phyloP scores from a whole-genome alignment of 148 eudicot genomes.

The Rhododendron ovatum region DNA sequence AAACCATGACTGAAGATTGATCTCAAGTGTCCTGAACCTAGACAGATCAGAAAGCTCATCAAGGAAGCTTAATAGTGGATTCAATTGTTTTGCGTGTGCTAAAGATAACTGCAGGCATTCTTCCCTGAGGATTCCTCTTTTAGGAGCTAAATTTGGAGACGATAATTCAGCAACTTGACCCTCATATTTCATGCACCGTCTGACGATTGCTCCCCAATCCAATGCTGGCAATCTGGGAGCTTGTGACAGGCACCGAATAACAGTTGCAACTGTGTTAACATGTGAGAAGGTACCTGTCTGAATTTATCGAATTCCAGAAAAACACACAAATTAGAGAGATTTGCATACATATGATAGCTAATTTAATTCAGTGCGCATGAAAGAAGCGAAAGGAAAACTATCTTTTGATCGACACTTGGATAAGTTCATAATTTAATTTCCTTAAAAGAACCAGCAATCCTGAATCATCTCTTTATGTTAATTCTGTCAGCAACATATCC shows the following conservation, averaged over 20 bases:
- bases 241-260: slow-evolving; percentile 69
- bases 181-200: slow-evolving; percentile 81
- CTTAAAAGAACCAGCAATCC: background rate
- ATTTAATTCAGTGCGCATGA: background rate
- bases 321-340: background rate
- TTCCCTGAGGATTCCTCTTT: slow-evolving; percentile 54
- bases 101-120: slow-evolving; percentile 67
- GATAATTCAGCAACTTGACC: slow-evolving; percentile 31
- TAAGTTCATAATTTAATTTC: background rate
- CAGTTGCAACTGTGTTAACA: slow-evolving; percentile 47
- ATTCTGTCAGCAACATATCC: background rate
- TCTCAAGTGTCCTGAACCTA: slow-evolving; percentile 73
- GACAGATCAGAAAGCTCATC: slow-evolving; percentile 76
- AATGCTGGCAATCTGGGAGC: slow-evolving; percentile 75
- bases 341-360: background rate
- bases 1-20: slow-evolving; percentile 54
- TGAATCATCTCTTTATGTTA: background rate
- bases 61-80: slow-evolving; percentile 58
- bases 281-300: slow-evolving; percentile 34
- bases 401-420: background rate
- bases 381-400: background rate
- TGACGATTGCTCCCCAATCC: slow-evolving; percentile 74
- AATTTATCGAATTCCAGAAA: slow-evolving; percentile 13
- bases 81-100: slow-evolving; percentile 61
- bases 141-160: slow-evolving; percentile 21